Conservation (phyloP, 495 filamentous ascomycete genomes). For the Glarea lozoyensis region DNA sequence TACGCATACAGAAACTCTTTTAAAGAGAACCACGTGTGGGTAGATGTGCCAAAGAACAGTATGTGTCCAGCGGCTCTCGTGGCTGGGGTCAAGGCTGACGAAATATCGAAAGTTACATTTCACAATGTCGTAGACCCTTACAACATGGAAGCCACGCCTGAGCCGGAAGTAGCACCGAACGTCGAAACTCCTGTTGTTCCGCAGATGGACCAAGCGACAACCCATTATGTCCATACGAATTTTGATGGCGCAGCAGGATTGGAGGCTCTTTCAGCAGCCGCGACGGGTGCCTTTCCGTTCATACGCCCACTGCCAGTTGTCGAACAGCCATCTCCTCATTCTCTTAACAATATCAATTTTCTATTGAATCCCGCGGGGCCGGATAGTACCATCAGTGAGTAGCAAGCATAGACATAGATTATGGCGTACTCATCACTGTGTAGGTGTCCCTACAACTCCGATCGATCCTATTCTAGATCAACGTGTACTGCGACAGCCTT, state of each 20-base stretch:
- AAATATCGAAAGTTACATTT: constrained; percentile 53
- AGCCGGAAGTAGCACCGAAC: constrained; percentile 34
- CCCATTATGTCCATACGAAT: constrained; percentile 6
- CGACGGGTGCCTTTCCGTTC: constrained; percentile 33
- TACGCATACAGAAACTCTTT: constrained; percentile 66
- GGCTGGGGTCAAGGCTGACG: not conserved
- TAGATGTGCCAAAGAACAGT: constrained; percentile 48
- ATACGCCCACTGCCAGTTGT: constrained; percentile 10
- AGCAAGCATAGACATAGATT: not conserved
- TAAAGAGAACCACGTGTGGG: constrained; percentile 49
- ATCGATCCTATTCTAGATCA: constrained; percentile 13
- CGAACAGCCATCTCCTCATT: constrained; percentile 11
- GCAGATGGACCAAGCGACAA: constrained; percentile 18
- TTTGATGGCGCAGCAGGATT: constrained; percentile 38
- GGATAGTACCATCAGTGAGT: constrained; percentile 15
- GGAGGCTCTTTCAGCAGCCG: constrained; percentile 48
- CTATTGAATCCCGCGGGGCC: constrained; percentile 46
- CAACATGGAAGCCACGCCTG: constrained; percentile 27
- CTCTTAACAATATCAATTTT: constrained; percentile 46
- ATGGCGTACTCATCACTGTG: not conserved
- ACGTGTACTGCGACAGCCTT: no score
- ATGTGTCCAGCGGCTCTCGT: not conserved
- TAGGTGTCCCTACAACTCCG: constrained; percentile 7
- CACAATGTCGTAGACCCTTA: constrained; percentile 56
- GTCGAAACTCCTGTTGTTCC: constrained; percentile 7